Evolutionary conservation across 1,284 basidiomycete genomes (phyloP), one percentile per base, ranked within the genome.

Genomic region (Sporisorium scitamineum): DNA sequence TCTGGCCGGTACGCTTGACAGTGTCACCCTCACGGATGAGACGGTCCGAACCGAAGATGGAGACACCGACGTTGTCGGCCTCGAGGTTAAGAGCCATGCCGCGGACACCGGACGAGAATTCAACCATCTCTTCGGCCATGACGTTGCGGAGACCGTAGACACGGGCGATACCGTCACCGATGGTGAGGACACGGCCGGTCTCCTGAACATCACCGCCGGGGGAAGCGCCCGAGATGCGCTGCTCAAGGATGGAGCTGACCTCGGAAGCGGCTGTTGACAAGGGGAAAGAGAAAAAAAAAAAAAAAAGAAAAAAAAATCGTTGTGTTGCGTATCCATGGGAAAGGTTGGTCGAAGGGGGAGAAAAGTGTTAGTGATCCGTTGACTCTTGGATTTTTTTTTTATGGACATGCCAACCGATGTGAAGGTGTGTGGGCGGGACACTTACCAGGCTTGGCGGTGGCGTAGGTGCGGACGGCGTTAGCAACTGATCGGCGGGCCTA

Each of bases 41-140:
- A 91, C 95, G 94, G 89, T 98, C 96, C 88, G 94, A 96, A 93
- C 96, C 96, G 90, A 99, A 98, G 89, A 98, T 95, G 89, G 96
- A 95, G 86, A 99, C 94, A 95, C 96, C 96, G 80, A 98, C 95
- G 86, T 97, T 96, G 93, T 98, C 96, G 88, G 95, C 94, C 89
- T 99, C 96, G 91, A 99, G 93, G 93, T 99, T 99, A 87, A 99
- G 89, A 88, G 94, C 95, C 95, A 97, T 97, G 74, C 87, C 87
- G 62, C 86, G 86, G 86, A 99, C 91, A 89, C 96, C 96, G 65
- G 96, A 98, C 68, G 95, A 94, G 91, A 99, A 99, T 90, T 99
- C 96, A 90, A 99, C 96, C 96, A 99, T 98, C 91, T 99, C 96
- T 89, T 99, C 96, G 89, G 93, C 93, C 93, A 85, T 70, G 86